Conservation (phyloP, 2,329 filamentous ascomycete genomes). For the Arthroderma sp. region DNA sequence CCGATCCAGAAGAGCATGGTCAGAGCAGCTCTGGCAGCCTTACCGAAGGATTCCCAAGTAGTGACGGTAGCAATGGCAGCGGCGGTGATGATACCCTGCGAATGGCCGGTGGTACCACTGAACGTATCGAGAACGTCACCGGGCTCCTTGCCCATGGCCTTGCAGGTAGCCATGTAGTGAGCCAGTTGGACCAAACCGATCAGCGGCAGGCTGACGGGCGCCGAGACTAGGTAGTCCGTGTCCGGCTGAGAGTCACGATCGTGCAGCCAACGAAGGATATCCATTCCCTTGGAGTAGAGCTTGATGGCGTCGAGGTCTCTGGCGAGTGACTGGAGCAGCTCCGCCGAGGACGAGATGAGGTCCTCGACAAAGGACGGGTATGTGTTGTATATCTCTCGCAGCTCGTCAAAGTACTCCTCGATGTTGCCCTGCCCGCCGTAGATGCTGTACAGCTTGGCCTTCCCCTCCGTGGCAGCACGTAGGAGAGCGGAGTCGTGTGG, state of each 20-base stretch:
- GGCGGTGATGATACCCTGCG: constrained; percentile 88
- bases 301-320: constrained; percentile 80
- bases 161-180: constrained; percentile 90
- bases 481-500: constrained; percentile 88
- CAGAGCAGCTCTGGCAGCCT: constrained; percentile 65
- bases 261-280: constrained; percentile 87
- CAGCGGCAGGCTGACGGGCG: constrained; percentile 87
- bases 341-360: constrained; percentile 66
- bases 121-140: constrained; percentile 77
- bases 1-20: constrained; percentile 98
- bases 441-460: constrained; percentile 79
- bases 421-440: constrained; percentile 98
- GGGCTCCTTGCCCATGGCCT: constrained; percentile 77
- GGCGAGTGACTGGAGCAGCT: constrained; percentile 74
- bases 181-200: constrained; percentile 94
- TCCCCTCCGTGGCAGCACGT: constrained; percentile 71
- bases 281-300: constrained; percentile 92
- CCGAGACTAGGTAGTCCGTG: constrained; percentile 84
- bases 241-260: constrained; percentile 83
- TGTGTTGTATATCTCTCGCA: constrained; percentile 79
- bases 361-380: constrained; percentile 86
- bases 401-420: constrained; percentile 97
- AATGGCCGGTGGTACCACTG: constrained; percentile 85
- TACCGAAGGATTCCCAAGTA: constrained; percentile 84
- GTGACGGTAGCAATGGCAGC: constrained; percentile 81